Evolutionary conservation across 2,329 filamentous ascomycete genomes (phyloP).

Genomic region (Cytospora mali): DNA sequence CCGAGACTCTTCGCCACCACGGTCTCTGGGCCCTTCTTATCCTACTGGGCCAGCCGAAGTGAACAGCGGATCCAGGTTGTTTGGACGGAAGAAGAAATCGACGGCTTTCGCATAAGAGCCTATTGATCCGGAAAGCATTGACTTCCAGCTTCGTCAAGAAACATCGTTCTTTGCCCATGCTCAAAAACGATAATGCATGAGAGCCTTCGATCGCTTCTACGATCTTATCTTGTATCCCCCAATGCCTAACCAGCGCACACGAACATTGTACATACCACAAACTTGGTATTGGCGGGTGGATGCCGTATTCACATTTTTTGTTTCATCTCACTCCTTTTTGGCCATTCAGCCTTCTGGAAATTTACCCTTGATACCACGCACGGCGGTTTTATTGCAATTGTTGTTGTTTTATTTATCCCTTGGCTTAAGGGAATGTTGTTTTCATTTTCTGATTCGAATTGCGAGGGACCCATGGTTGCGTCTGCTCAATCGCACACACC

Average conservation of each 20-base stretch:
- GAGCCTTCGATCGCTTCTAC: neutral
- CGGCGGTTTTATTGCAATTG: neutral
- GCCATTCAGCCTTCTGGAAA: slow-evolving; percentile 16
- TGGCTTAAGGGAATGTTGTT: neutral
- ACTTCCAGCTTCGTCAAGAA: neutral
- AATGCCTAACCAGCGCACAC: neutral
- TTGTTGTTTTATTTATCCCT: neutral
- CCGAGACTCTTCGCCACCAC: slow-evolving; percentile 67
- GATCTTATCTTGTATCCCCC: neutral
- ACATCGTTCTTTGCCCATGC: too few relatives aligned
- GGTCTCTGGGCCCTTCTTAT: slow-evolving; percentile 30
- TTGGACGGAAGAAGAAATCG: slow-evolving; percentile 27
- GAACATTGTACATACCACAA: slow-evolving; percentile 11
- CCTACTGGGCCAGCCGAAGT: slow-evolving; percentile 11
- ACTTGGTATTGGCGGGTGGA: neutral
- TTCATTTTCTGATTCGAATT: neutral
- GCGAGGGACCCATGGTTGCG: neutral
- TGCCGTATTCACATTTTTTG: neutral
- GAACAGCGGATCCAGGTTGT: slow-evolving; percentile 17
- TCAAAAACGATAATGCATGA: neutral
- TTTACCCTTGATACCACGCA: slow-evolving; percentile 15
- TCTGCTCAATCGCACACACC: neutral
- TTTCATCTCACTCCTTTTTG: slow-evolving; percentile 9
- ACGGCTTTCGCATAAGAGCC: slow-evolving; percentile 17
- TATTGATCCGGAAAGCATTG: neutral